Base-by-base conservation (phyloP, 2,329 filamentous ascomycete genomes). In the Emmonsiellopsis sp. region DNA sequence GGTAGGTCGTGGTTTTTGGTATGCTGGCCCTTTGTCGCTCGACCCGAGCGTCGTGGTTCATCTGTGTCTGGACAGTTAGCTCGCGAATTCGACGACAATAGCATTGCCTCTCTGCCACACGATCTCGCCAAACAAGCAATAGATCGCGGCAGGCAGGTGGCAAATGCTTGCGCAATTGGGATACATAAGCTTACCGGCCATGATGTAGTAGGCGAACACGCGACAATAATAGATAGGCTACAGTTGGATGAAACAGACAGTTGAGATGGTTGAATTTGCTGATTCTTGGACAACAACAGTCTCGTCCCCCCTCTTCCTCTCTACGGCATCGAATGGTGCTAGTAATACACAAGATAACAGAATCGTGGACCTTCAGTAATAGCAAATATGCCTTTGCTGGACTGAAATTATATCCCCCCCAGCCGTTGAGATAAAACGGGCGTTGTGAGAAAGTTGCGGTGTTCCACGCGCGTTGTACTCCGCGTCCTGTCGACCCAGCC, bases 11-110 rank as follows among this genome's bases (percentile, higher is more conserved):
- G 85, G 60, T 87, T 86, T 72, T 95, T 95, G 30, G 84, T 86
- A 72, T 97, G 90, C 65, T 96, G 91, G 67, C 93, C 93, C 69
- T 98, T 98, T 59, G 93, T 98, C 64, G 92, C 90, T 65, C 93
- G 87, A 60, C 93, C 91, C 43, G 93, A 98, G 67, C 93, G 88
- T 70, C 93, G 86, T 55, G 90, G 88, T 80, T 96, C 92, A 60
- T 86, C 83, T 86, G 70, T 60, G 50, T n/a, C 37, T 41, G 11
- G 63, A 72, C 66, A 71, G 67, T 42, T 32, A 34, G 49, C 32
- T 43, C 37, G 46, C 46, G 16, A 40, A 35, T 15, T 30, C 46
- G 7, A 11, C 26, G 16, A 42, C 10, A 11, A 7, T 62, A 55
- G 60, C 55, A 41, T 59, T 53, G 58, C 49, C 56, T 52, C 55